These are phyloP conservation scores for Pythium volutum DNA, from an alignment of 352 stramenopile species.

Conservation along the genomic window DNA sequence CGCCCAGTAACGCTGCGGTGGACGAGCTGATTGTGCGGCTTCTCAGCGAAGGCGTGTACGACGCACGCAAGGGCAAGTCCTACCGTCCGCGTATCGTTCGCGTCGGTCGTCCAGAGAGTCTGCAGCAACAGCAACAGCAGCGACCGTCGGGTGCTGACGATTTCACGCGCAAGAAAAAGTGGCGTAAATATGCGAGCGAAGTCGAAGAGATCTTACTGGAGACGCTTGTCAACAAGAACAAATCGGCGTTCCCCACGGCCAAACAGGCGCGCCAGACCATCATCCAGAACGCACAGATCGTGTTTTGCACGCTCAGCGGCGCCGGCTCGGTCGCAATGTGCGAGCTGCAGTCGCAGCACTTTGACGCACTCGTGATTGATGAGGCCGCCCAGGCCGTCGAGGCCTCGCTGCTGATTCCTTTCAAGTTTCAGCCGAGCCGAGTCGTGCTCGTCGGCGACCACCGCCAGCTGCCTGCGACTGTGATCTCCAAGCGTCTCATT, in stretches of 20 bases:
- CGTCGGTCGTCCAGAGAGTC: slow-evolving; percentile 57
- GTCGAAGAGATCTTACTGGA: slow-evolving; percentile 74
- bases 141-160: slow-evolving; percentile 17
- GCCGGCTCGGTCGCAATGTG: slow-evolving; percentile 77
- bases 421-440: slow-evolving; percentile 87
- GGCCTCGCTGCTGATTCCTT: slow-evolving; percentile 95
- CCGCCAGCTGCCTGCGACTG: slow-evolving; percentile 96
- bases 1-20: slow-evolving; percentile 77
- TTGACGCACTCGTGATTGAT: slow-evolving; percentile 97
- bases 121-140: slow-evolving; percentile 38
- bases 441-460: slow-evolving; percentile 94
- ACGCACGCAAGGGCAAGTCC: slow-evolving; percentile 40
- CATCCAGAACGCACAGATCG: slow-evolving; percentile 72
- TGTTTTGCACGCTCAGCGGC: slow-evolving; percentile 85
- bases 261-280: slow-evolving; percentile 64
- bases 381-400: slow-evolving; percentile 97
- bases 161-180: slow-evolving; percentile 60
- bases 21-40: slow-evolving; percentile 75
- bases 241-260: slow-evolving; percentile 45
- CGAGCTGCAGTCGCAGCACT: slow-evolving; percentile 87
- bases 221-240: slow-evolving; percentile 61
- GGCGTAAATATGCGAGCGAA: slow-evolving; percentile 68
- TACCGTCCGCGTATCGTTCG: slow-evolving; percentile 71
- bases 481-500: slow-evolving; percentile 91
- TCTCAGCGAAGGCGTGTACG: slow-evolving; percentile 58